These are phyloP conservation scores for Scheffersomyces parashehatae DNA, from an alignment of 1,139 yeast species.

Conservation along the genomic window DNA sequence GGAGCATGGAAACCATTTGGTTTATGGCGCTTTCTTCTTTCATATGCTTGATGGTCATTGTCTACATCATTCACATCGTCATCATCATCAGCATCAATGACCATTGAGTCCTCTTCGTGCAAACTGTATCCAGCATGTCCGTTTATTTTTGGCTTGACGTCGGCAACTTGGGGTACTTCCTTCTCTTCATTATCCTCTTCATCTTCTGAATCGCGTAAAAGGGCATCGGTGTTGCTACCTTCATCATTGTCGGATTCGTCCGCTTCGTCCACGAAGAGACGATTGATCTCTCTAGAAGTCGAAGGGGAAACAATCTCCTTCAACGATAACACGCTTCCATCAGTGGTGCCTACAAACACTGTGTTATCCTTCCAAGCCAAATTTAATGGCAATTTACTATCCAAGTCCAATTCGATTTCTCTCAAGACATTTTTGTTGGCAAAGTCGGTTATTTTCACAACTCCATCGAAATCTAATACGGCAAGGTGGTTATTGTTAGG, in stretches of 20 bases:
- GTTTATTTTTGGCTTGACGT: constrained; percentile 1
- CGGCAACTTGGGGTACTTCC: constrained; percentile 4
- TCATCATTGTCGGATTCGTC: constrained; percentile 25
- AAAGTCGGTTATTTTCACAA: constrained; percentile 59
- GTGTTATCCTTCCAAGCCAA: constrained; percentile 25
- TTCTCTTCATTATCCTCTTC: constrained; percentile 14
- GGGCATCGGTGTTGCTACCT: constrained; percentile 24
- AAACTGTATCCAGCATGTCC: constrained; percentile 10
- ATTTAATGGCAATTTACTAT: constrained; percentile 17
- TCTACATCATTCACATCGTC: constrained; percentile 17
- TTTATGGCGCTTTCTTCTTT: constrained; percentile 28
- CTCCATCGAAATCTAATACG: constrained; percentile 47
- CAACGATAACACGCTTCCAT: constrained; percentile 49
- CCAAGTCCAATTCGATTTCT: constrained; percentile 11
- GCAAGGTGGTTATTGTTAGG: constrained; percentile 63
- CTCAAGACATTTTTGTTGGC: constrained; percentile 24
- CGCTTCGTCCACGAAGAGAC: constrained; percentile 31
- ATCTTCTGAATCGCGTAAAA: constrained; percentile 17
- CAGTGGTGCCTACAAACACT: constrained; percentile 52
- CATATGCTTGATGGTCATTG: constrained; percentile 2
- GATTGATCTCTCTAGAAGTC: constrained; percentile 9
- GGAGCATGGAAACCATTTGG: constrained; percentile 16
- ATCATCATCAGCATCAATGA: constrained; percentile 39
- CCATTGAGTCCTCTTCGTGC: constrained; percentile 34
- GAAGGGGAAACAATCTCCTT: constrained; percentile 27